These are phyloP conservation scores for Neodidymelliopsis sp. DNA, from an alignment of 2,329 filamentous ascomycete species.

Conservation along the genomic window DNA sequence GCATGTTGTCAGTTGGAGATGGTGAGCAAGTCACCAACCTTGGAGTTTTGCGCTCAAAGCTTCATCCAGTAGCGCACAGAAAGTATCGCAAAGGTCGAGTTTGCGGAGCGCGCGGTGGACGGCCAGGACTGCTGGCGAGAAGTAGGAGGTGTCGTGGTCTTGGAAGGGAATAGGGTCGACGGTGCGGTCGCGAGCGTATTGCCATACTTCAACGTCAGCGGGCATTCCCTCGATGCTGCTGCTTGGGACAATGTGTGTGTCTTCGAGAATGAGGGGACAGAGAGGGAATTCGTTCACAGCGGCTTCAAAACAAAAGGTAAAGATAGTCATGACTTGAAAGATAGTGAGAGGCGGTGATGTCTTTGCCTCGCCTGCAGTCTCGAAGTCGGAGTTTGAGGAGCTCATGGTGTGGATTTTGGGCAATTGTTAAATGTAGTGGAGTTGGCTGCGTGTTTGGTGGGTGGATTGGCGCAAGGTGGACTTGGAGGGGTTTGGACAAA, in stretches of 20 bases:
- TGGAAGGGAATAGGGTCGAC: not conserved
- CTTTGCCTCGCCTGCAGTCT: no score
- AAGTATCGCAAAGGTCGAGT: not conserved
- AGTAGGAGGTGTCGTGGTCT: no score
- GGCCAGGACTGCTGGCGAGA: no score
- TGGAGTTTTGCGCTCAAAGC: not conserved
- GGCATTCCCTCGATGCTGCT: not conserved
- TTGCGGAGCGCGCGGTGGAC: not conserved
- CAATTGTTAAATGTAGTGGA: no score
- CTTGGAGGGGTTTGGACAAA: no score
- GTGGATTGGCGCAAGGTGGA: no score
- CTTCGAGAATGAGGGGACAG: not conserved
- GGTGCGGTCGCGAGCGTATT: not conserved
- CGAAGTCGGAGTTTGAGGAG: no score
- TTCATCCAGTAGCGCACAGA: not conserved
- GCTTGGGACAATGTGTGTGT: not conserved
- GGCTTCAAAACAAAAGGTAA: constrained; percentile 17
- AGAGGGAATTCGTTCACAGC: constrained; percentile 3
- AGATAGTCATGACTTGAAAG: constrained; percentile 10
- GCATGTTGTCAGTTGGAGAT: rapidly evolving
- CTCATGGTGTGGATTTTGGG: no score
- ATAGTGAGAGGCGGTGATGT: not conserved
- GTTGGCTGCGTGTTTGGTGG: no score
- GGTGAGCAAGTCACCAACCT: not conserved
- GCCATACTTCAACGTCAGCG: not conserved